Evolutionary conservation across 2,329 filamentous ascomycete species (phyloP).

Genomic region (Aspergillus persii): DNA sequence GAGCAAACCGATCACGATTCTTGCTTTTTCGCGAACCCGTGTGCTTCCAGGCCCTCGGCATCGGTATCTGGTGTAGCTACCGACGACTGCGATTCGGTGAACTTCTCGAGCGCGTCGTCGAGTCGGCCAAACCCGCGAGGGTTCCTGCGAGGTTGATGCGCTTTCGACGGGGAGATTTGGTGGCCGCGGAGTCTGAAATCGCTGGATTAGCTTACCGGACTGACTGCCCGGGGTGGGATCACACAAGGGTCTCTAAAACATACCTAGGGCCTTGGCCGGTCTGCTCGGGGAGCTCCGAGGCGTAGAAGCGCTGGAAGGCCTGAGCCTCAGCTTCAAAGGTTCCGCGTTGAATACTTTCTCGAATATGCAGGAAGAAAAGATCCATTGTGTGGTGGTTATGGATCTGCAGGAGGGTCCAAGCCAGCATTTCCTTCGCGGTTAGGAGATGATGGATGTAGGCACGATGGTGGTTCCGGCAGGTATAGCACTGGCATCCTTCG

Average conservation of each 20-base stretch:
- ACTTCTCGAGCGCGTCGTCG: slow-evolving; percentile 48
- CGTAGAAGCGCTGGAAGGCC: slow-evolving; percentile 67
- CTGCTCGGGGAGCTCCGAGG: slow-evolving; percentile 66
- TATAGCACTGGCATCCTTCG: slow-evolving; percentile 71
- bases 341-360: slow-evolving; percentile 59
- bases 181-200: slow-evolving; percentile 66
- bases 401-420: slow-evolving; percentile 86
- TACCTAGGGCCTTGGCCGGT: slow-evolving; percentile 74
- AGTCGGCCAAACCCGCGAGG: slow-evolving; percentile 64
- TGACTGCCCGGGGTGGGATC: background rate
- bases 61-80: slow-evolving; percentile 52
- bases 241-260: slow-evolving; percentile 8
- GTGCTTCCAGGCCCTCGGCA: slow-evolving; percentile 53
- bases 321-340: slow-evolving; percentile 56
- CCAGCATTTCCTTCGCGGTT: slow-evolving; percentile 91
- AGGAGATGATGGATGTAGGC: slow-evolving; percentile 88
- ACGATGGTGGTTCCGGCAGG: slow-evolving; percentile 78
- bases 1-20: background rate
- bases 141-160: slow-evolving; percentile 64
- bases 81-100: slow-evolving; percentile 51
- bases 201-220: background rate
- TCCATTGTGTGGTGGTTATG: slow-evolving; percentile 79
- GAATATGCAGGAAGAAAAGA: slow-evolving; percentile 70
- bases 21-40: slow-evolving; percentile 54
- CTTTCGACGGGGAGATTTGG: slow-evolving; percentile 70